Base-by-base conservation (phyloP, 331 rosid genomes). In the Cydonia oblonga region DNA sequence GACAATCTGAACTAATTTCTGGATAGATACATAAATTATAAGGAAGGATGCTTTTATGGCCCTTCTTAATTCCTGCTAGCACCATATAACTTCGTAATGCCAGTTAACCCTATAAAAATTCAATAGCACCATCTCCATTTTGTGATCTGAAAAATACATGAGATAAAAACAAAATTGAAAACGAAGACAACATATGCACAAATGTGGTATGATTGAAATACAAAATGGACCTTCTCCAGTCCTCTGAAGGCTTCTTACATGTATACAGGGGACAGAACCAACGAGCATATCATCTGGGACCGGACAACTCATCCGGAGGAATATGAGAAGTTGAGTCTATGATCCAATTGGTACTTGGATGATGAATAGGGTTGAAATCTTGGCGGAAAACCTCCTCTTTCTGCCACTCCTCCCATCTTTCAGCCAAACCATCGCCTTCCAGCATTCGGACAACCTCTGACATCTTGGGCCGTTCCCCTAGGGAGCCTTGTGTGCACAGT, bases 371-470 rank as follows among this genome's bases (percentile, higher is more conserved):
- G 81, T 80, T 84, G 23, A 44, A 52, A 46, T 89, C 96, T 70
- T 82, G 87, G 44, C 90, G 82, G 79, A 84, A 75, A 75, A 75
- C 82, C 72, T 91, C 93, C 15, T 86, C 96, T 76, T 89, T 90
- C 80, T 93, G 92, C 97, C 97, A 89, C 68, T 93, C 96, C 83
- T 89, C 95, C 96, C 97, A 87, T 83, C 93, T 89, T 72, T 91
- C 96, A 0, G 96, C 88, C 77, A 93, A 85, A 49, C 97, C 98
- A 69, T 93, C 96, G 8, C 97, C 98, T 87, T 93, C 97, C 28
- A 93, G 96, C 98, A 93, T 93, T 78, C 96, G 85, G 10, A 93
- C 97, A 49, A 93, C 92, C 71, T 88, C 96, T 3, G 97, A 93
- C 98, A 93, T 93, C 87, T 91, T 91, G 0, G 98, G 98, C 38